Percentiles rank a stretch among this genome's conserved stretches.
Conservation (phyloP, 805 yeast species). For the Wickerhamomyces pijperi region DNA sequence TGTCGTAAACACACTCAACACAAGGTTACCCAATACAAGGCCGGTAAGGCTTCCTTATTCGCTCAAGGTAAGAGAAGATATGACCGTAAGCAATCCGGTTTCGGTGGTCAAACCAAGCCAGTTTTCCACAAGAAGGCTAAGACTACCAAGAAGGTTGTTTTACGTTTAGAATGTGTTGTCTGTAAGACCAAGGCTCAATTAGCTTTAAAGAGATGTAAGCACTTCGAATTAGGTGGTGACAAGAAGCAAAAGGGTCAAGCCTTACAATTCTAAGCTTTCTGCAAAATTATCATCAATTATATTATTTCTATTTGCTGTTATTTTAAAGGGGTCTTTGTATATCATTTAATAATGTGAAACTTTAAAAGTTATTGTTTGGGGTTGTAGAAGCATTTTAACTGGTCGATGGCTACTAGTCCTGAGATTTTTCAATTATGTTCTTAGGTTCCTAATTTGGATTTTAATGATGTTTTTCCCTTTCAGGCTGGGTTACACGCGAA, state of each 20-base stretch:
- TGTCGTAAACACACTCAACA: slow-evolving; percentile 99
- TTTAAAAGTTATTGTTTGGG: background rate
- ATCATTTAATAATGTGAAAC: slow-evolving; percentile 17
- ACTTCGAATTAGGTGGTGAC: slow-evolving; percentile 99
- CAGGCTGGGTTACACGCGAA: too few relatives aligned
- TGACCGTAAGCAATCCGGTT: slow-evolving; percentile 99
- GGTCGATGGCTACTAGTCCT: too few relatives aligned
- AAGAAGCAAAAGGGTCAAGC: slow-evolving; percentile 99
- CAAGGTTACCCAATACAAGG: slow-evolving; percentile 99
- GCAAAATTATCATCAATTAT: slow-evolving; percentile 2
- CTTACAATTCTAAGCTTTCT: slow-evolving; percentile 79
- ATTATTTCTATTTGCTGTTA: slow-evolving; percentile 10
- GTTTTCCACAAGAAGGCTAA: slow-evolving; percentile 99
- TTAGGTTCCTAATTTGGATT: too few relatives aligned
- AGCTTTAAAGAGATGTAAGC: slow-evolving; percentile 99
- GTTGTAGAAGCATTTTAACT: too few relatives aligned
- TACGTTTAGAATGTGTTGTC: slow-evolving; percentile 96
- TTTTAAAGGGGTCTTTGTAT: slow-evolving; percentile 14
- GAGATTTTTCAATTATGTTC: too few relatives aligned
- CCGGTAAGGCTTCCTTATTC: slow-evolving; percentile 98
- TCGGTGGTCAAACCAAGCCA: slow-evolving; percentile 99
- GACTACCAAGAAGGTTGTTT: slow-evolving; percentile 99
- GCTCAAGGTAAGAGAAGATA: slow-evolving; percentile 99
- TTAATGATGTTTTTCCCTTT: too few relatives aligned
- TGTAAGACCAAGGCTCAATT: slow-evolving; percentile 99